Conservation (phyloP, 1,284 basidiomycete genomes). For the Ustilago vetiveriae region DNA sequence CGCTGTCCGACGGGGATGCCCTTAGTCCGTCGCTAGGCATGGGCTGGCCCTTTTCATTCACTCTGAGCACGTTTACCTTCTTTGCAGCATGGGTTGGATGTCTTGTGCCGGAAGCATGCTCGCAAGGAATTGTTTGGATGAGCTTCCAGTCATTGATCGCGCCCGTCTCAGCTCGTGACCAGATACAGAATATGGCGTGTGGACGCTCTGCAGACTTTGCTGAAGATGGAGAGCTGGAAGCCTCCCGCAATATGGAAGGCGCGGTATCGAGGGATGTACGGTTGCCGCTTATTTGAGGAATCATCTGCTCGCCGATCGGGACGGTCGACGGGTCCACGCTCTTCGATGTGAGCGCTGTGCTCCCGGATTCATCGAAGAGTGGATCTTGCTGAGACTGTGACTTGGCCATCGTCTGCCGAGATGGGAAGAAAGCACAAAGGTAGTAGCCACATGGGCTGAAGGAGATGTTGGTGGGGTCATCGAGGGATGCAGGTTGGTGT, state of each 20-base stretch:
- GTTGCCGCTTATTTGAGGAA: conserved; percentile 4
- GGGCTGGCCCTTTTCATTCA: conserved; percentile 33
- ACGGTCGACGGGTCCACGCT: not conserved
- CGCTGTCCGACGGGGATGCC: conserved; percentile 5
- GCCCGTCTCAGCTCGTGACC: conserved; percentile 40
- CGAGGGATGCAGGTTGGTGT: conserved; percentile 2
- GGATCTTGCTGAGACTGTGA: too few relatives aligned
- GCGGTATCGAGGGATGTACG: not conserved
- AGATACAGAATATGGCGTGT: conserved; percentile 28
- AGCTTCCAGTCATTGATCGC: conserved; percentile 45
- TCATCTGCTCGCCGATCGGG: not conserved
- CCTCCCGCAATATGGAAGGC: too few relatives aligned
- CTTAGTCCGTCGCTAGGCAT: conserved; percentile 9
- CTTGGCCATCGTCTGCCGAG: too few relatives aligned
- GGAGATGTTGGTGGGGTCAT: conserved; percentile 31
- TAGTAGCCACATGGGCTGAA: conserved; percentile 51
- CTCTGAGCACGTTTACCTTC: conserved; percentile 39
- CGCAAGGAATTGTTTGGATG: conserved; percentile 16
- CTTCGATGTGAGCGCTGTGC: not conserved
- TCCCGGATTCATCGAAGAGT: too few relatives aligned
- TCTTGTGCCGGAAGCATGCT: not conserved
- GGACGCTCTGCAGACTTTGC: not conserved
- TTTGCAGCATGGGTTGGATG: not conserved
- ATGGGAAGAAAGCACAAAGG: conserved; percentile 34
- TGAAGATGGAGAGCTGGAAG: not conserved